phyloP scores from a whole-genome alignment of 2,329 filamentous ascomycete genomes.

The Talaromyces albobiverticillius region DNA sequence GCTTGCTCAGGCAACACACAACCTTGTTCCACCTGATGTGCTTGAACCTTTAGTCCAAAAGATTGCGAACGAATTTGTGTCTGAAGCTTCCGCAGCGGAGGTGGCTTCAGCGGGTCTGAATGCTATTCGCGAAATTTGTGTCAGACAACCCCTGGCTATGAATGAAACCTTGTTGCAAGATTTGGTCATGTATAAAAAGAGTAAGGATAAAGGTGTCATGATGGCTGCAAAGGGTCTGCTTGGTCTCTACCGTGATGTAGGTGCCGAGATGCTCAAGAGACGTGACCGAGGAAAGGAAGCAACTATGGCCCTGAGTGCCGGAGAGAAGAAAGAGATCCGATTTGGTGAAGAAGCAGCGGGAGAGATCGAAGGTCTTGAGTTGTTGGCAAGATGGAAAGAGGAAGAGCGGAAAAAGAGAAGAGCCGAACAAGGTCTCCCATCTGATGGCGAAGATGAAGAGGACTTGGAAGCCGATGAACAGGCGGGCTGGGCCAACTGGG shows the following conservation, averaged over 20 bases:
- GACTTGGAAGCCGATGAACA: slow-evolving; percentile 61
- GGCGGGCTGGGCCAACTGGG: slow-evolving; percentile 57
- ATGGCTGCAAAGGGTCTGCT: slow-evolving; percentile 95
- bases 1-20: slow-evolving; percentile 87
- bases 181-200: slow-evolving; percentile 91
- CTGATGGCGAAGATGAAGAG: slow-evolving; percentile 59
- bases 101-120: slow-evolving; percentile 91
- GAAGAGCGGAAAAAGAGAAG: slow-evolving; percentile 76
- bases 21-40: slow-evolving; percentile 85
- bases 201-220: slow-evolving; percentile 98
- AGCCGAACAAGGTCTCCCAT: slow-evolving; percentile 64
- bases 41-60: slow-evolving; percentile 89
- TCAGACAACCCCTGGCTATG: slow-evolving; percentile 92
- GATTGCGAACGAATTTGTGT: slow-evolving; percentile 98
- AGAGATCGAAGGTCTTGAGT: slow-evolving; percentile 85
- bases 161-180: slow-evolving; percentile 93
- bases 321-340: slow-evolving; percentile 70
- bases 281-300: slow-evolving; percentile 90
- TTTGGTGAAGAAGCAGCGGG: slow-evolving; percentile 81
- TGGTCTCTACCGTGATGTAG: slow-evolving; percentile 86
- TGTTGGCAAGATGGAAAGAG: slow-evolving; percentile 90
- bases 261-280: slow-evolving; percentile 82
- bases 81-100: slow-evolving; percentile 85
- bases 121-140: slow-evolving; percentile 90
- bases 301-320: slow-evolving; percentile 73